Base-by-base conservation (phyloP, 257 asterid genomes). In the Jacaranda copaia region DNA sequence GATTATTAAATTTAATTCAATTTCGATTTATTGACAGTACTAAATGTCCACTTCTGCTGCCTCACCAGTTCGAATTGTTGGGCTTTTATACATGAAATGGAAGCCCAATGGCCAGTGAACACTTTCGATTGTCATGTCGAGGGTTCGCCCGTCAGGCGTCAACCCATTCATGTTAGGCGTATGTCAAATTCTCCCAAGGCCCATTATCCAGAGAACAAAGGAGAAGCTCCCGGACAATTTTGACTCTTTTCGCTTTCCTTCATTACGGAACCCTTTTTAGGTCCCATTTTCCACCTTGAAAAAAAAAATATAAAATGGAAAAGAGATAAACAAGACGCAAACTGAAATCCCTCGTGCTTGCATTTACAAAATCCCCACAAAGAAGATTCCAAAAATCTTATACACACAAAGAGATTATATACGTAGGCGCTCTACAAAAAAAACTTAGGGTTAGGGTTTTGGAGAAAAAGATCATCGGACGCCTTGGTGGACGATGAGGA, bases 401-500 rank as follows among this genome's bases (percentile, higher is more conserved):
- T 52, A 62, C 79, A 74, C 68, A 49, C 35, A 57, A 43, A 56
- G 65, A 48, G 60, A 77, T 59, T 19, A 51, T 49, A 19, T 57
- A 38, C 25, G 5, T 57, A 69, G 64, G 73, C 72, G 40, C 19
- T 74, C 16, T 14, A 55, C 18, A 6, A 64, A 63, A 32, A 79
- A 42, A 78, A 72, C 58, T 80, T 86, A 85, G 93, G 94, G 93
- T 87, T 89, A 87, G 94, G 94, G 90, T 87, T 87, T 81, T 75
- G 77, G 32, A 20, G 58, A 18, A 46, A 59, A 9, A 55, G 72
- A 7, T 38, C 64, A 74, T 70, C 32, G 42, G 79, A 66, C 57
- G 42, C 63, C 73, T 67, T 77, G 84, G 85, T 74, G 81, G 93
- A 80, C 59, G 90, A 81, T 55, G 92, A 79, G 66, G 85, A 81